These are phyloP conservation scores for Saccharomyces eubayanus DNA, from an alignment of 805 yeast species.

Conservation along the genomic window DNA sequence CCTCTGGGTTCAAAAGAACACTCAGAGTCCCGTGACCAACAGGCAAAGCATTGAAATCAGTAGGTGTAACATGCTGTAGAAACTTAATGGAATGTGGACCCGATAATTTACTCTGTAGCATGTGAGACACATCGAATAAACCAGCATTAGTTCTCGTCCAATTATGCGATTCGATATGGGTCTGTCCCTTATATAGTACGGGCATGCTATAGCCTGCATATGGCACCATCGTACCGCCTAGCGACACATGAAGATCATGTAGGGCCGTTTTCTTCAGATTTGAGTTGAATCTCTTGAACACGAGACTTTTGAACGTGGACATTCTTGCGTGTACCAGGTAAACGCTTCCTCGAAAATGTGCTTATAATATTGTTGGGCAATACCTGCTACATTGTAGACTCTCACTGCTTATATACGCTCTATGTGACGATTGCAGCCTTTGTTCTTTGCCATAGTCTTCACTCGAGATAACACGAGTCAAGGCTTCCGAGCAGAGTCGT, in stretches of 20 bases:
- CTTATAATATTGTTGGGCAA: neutral
- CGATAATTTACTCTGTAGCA: slow-evolving; percentile 78
- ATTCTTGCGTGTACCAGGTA: neutral
- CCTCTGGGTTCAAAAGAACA: slow-evolving; percentile 63
- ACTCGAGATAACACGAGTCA: neutral
- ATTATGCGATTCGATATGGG: slow-evolving; percentile 86
- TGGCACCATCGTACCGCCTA: slow-evolving; percentile 87
- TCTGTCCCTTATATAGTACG: slow-evolving; percentile 71
- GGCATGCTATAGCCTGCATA: slow-evolving; percentile 98
- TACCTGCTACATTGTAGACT: neutral
- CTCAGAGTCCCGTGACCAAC: slow-evolving; percentile 63
- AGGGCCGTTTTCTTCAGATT: slow-evolving; percentile 61
- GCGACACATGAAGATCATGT: slow-evolving; percentile 64
- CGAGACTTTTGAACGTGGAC: neutral
- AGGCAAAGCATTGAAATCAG: slow-evolving; percentile 56
- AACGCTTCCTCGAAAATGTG: neutral
- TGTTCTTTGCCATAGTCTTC: neutral
- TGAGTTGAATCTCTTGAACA: slow-evolving; percentile 26
- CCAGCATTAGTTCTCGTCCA: slow-evolving; percentile 91
- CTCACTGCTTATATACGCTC: neutral
- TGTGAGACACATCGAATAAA: slow-evolving; percentile 91
- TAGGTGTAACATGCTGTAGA: slow-evolving; percentile 78
- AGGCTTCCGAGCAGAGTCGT: slow-evolving; percentile 1
- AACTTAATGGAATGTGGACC: slow-evolving; percentile 65
- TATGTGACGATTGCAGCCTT: neutral